Evolutionary conservation across 169 alveolate species (phyloP).

Genomic region (Plasmodium cynomolgi): DNA sequence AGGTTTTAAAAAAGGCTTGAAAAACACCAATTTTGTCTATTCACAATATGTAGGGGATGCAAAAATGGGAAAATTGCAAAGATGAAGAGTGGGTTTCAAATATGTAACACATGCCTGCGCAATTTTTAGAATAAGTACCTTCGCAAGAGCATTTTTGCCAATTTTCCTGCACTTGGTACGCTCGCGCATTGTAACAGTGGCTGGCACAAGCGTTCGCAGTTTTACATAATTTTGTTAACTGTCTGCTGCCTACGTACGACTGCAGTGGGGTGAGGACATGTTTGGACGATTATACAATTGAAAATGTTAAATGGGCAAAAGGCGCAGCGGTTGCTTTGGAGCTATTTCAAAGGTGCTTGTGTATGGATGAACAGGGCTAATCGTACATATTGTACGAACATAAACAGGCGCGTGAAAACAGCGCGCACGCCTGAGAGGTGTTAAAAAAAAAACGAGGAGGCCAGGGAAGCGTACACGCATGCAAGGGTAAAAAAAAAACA

Average conservation of each 20-base stretch:
- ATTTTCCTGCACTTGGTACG: neutral
- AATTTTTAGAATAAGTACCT: neutral
- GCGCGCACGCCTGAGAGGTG: neutral
- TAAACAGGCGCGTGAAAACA: neutral
- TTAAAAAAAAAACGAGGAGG: neutral
- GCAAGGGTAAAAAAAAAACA: neutral
- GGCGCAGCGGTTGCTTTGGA: neutral
- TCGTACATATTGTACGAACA: neutral
- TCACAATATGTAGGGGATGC: neutral
- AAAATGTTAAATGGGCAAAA: neutral
- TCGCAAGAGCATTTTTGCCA: neutral
- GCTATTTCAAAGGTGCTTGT: neutral
- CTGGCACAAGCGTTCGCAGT: neutral
- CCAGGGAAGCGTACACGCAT: neutral
- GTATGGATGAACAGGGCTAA: neutral
- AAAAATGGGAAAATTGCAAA: neutral
- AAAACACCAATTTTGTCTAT: neutral
- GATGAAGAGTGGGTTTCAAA: neutral
- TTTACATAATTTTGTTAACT: neutral
- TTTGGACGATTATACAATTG: neutral
- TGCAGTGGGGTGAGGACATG: neutral
- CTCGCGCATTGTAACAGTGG: neutral
- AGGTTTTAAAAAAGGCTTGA: neutral
- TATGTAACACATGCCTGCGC: neutral
- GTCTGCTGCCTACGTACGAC: neutral